Percentiles rank a stretch among this genome's conserved stretches.
Conservation (phyloP, 306 rosid species). For the Alnus glutinosa region DNA sequence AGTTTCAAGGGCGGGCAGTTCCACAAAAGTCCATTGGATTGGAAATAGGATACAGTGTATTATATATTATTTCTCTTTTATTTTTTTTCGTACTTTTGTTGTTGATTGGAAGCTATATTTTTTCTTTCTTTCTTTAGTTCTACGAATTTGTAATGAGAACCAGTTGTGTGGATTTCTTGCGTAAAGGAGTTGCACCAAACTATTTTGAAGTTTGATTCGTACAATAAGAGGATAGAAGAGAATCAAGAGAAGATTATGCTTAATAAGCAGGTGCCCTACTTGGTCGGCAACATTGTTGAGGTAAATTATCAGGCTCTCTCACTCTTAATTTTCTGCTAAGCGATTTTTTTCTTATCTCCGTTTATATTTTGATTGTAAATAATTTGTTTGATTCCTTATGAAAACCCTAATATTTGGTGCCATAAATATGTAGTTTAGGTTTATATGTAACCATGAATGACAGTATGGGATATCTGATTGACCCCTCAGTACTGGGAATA, state of each 20-base stretch:
- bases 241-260: constrained; percentile 97
- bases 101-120: neutral
- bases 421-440: no score
- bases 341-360: neutral
- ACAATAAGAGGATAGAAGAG: constrained; percentile 83
- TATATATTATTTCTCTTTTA: no score
- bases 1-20: no score
- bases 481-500: neutral
- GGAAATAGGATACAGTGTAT: no score
- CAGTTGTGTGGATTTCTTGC: constrained; percentile 2
- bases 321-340: neutral
- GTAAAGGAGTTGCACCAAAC: constrained; percentile 72
- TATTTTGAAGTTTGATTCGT: constrained; percentile 78
- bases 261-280: constrained; percentile 91
- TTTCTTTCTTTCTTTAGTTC: neutral
- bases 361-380: neutral
- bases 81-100: neutral
- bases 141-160: neutral
- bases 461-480: neutral
- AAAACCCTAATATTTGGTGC: no score
- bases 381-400: no score
- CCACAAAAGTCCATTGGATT: no score
- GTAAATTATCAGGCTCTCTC: constrained; percentile 26
- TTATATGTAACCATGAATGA: neutral
- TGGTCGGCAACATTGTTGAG: constrained; percentile 97